phyloP scores from a whole-genome alignment of 2,329 filamentous ascomycete species.

The Pseudogymnoascus sp. region DNA sequence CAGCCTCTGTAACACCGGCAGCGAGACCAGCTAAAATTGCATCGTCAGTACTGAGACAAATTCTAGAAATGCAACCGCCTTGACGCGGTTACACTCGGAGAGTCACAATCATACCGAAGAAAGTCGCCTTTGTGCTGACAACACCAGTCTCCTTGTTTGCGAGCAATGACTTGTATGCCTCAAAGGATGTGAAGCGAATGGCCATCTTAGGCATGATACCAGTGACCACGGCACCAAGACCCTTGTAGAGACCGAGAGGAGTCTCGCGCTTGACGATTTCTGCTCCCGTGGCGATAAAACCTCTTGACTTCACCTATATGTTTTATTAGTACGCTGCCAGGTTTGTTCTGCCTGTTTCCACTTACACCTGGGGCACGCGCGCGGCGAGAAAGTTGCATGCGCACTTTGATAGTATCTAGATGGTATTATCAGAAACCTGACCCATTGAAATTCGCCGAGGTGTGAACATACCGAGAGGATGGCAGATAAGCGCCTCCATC shows the following conservation, averaged over 20 bases:
- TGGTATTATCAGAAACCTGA: conserved; percentile 16
- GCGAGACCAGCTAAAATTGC: conserved; percentile 62
- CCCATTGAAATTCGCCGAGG: background rate
- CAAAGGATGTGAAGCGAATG: conserved; percentile 96
- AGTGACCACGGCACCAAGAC: conserved; percentile 89
- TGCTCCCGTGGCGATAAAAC: conserved; percentile 76
- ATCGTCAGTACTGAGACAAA: conserved; percentile 23
- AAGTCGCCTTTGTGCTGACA: conserved; percentile 65
- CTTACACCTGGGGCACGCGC: conserved; percentile 69
- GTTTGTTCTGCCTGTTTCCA: conserved; percentile 16
- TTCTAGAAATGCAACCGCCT: background rate
- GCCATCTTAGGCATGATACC: conserved; percentile 99
- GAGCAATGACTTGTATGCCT: conserved; percentile 82
- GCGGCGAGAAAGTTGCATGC: conserved; percentile 93
- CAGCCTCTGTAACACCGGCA: conserved; percentile 92
- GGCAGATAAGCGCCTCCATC: conserved; percentile 97
- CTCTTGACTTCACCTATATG: conserved; percentile 59
- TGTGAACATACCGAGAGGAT: conserved; percentile 66
- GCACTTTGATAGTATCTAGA: conserved; percentile 91
- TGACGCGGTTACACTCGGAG: background rate
- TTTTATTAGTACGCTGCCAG: background rate
- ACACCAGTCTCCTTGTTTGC: conserved; percentile 58
- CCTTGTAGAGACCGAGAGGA: conserved; percentile 90
- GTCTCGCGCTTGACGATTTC: conserved; percentile 89
- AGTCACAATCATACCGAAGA: conserved; percentile 46